phyloP scores from a whole-genome alignment of 2,329 filamentous ascomycete genomes.

The Ceratocystis eucalypticola region DNA sequence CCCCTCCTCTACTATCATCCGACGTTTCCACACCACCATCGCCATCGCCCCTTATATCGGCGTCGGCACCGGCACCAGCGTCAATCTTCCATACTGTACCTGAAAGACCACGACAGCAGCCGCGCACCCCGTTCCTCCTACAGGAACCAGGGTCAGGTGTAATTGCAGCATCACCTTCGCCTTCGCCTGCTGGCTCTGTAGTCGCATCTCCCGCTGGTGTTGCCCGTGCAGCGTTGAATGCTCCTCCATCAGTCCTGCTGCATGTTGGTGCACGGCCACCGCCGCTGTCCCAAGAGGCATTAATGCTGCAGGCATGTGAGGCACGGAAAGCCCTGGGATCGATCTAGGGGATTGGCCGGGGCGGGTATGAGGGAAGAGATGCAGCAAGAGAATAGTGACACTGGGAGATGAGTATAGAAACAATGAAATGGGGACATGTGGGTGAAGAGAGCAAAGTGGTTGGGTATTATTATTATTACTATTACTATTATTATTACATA shows the following conservation, averaged over 20 bases:
- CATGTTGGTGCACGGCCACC: conserved; percentile 4
- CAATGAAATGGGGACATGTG: too few species aligned
- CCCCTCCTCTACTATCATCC: conserved; percentile 1
- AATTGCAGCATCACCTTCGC: not conserved
- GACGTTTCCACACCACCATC: not conserved
- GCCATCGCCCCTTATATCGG: not conserved
- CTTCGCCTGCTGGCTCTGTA: not conserved
- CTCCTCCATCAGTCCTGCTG: not conserved
- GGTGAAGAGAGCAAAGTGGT: not conserved
- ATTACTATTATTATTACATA: not conserved
- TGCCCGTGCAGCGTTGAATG: not conserved
- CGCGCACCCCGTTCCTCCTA: not conserved
- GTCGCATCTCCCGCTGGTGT: not conserved
- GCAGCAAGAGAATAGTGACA: not conserved
- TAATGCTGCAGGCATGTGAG: conserved; percentile 6
- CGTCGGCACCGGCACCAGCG: not conserved
- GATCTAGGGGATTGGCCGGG: conserved; percentile 7
- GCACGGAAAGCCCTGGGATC: conserved; percentile 8
- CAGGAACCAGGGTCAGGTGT: not conserved
- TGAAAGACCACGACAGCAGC: conserved; percentile 9
- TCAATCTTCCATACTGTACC: not conserved
- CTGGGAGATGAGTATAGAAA: not conserved
- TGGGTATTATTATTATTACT: not conserved
- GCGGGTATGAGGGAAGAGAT: not conserved
- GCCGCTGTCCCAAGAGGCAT: conserved; percentile 9